Conservation (phyloP, 2,329 filamentous ascomycete species). For the Exophiala bonariae region DNA sequence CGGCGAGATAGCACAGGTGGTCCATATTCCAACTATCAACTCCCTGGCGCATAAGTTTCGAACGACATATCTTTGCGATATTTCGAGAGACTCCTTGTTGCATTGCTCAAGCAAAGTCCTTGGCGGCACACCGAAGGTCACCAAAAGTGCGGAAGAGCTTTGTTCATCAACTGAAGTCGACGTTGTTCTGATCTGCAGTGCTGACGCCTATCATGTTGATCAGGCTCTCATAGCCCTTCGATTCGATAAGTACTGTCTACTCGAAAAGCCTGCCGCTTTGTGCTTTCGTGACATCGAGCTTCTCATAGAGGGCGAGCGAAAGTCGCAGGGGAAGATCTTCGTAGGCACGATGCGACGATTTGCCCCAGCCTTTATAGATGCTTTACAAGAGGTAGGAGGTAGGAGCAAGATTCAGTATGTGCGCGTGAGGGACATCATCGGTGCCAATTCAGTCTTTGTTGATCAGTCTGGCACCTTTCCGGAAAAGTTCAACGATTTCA, state of each 20-base stretch:
- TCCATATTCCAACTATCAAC: conserved; percentile 50
- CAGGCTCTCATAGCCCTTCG: too few relatives aligned
- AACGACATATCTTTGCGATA: conserved; percentile 53
- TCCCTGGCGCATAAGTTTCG: conserved; percentile 46
- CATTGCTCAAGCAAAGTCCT: conserved; percentile 38
- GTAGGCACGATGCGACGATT: conserved; percentile 63
- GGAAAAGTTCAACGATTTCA: conserved; percentile 36
- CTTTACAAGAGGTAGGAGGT: conserved; percentile 53
- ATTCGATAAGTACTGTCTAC: conserved; percentile 31
- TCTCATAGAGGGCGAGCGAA: conserved; percentile 49
- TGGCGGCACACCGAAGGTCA: conserved; percentile 35
- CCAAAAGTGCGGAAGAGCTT: conserved; percentile 41
- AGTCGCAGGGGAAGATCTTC: conserved; percentile 56
- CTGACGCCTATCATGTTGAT: too few relatives aligned
- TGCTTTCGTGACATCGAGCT: conserved; percentile 47
- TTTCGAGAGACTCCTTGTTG: conserved; percentile 43
- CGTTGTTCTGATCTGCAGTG: too few relatives aligned
- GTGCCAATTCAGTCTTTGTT: conserved; percentile 47
- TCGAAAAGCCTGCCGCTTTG: conserved; percentile 78
- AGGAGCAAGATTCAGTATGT: conserved; percentile 55
- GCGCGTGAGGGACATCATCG: conserved; percentile 55
- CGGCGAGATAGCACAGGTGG: conserved; percentile 52
- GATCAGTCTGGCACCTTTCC: conserved; percentile 33
- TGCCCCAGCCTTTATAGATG: conserved; percentile 52
- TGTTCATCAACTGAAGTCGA: conserved; percentile 59